Conservation (phyloP, 2,329 filamentous ascomycete species). For the Botryosphaeria dothidea region DNA sequence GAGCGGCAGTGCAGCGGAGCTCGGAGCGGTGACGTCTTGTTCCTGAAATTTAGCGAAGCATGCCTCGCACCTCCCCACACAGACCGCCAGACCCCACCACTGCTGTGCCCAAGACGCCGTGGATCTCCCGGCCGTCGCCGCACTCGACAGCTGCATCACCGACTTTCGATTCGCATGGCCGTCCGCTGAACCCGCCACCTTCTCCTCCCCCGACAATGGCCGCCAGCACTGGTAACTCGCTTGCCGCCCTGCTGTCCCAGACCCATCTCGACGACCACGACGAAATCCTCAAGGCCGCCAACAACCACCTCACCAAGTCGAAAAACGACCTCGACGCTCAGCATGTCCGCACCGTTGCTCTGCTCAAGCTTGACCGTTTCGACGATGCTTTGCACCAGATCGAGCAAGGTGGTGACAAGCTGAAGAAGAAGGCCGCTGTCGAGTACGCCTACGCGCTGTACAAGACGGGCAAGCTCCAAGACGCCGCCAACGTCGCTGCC, state of each 20-base stretch:
- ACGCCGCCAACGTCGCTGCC: slow-evolving; percentile 59
- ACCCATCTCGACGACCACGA: slow-evolving; percentile 67
- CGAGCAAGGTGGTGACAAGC: slow-evolving; percentile 60
- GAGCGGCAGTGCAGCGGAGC: neutral
- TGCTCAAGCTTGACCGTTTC: slow-evolving; percentile 81
- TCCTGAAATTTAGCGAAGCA: slow-evolving; percentile 5
- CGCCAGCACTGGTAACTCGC: slow-evolving; percentile 43
- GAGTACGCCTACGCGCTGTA: slow-evolving; percentile 84
- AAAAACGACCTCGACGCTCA: slow-evolving; percentile 63
- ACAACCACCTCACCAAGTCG: slow-evolving; percentile 58
- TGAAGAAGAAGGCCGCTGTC: slow-evolving; percentile 63
- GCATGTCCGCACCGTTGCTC: slow-evolving; percentile 70
- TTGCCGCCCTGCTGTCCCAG: slow-evolving; percentile 59
- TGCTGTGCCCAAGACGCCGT: neutral
- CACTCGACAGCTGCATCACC: slow-evolving; percentile 8
- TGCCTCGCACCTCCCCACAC: neutral
- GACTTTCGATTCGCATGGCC: slow-evolving; percentile 14
- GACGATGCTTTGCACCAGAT: slow-evolving; percentile 73
- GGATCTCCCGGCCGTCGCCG: slow-evolving; percentile 9
- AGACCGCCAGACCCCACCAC: slow-evolving; percentile 3
- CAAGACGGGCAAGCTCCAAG: slow-evolving; percentile 69
- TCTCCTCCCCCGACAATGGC: slow-evolving; percentile 33
- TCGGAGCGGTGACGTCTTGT: slow-evolving; percentile 3
- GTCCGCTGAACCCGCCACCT: neutral
- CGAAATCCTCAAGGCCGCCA: slow-evolving; percentile 67